Evolutionary conservation across 31 red algal genomes (phyloP).

Genomic region (Porphyra umbilicalis): DNA sequence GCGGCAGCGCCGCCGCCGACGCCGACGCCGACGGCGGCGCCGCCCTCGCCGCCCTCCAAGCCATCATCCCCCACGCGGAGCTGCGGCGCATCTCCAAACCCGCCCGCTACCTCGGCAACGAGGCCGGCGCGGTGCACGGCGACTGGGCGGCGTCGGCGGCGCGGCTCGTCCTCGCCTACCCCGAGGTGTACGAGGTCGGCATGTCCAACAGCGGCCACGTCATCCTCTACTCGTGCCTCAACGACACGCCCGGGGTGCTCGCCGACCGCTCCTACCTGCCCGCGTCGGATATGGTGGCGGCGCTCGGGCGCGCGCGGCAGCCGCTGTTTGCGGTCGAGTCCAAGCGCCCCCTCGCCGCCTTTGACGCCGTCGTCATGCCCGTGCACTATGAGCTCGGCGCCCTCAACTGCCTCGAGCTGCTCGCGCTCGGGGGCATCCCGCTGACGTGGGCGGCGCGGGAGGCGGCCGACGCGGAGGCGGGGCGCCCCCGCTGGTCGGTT

Average conservation of each 20-base stretch:
- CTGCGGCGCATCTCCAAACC: conserved; percentile 53
- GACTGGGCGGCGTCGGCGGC: conserved; percentile 34
- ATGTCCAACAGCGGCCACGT: conserved; percentile 68
- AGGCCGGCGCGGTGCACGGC: conserved; percentile 42
- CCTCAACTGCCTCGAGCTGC: conserved; percentile 55
- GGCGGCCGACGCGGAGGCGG: conserved; percentile 5
- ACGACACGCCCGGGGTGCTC: conserved; percentile 52
- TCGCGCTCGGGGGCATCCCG: conserved; percentile 53
- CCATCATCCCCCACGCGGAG: conserved; percentile 28
- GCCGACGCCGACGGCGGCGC: not conserved
- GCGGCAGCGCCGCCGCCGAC: not conserved
- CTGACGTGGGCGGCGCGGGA: conserved; percentile 47
- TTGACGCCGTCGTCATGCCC: conserved; percentile 56
- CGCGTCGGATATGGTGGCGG: conserved; percentile 36
- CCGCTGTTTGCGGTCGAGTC: conserved; percentile 65
- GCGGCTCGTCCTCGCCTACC: conserved; percentile 64
- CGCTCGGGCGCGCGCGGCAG: conserved; percentile 14
- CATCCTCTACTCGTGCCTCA: conserved; percentile 61
- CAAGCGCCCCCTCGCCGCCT: conserved; percentile 41
- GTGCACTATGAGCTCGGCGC: conserved; percentile 73
- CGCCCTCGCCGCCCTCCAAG: not conserved
- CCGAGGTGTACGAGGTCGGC: conserved; percentile 74
- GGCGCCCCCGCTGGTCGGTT: not conserved
- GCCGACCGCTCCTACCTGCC: conserved; percentile 63
- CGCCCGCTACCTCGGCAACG: conserved; percentile 69